A percentile compares a stretch with the other conserved stretches of the same genome.
Evolutionary conservation across 75 land plant genomes (phyloP).

Genomic region (Azolla pinnata): DNA sequence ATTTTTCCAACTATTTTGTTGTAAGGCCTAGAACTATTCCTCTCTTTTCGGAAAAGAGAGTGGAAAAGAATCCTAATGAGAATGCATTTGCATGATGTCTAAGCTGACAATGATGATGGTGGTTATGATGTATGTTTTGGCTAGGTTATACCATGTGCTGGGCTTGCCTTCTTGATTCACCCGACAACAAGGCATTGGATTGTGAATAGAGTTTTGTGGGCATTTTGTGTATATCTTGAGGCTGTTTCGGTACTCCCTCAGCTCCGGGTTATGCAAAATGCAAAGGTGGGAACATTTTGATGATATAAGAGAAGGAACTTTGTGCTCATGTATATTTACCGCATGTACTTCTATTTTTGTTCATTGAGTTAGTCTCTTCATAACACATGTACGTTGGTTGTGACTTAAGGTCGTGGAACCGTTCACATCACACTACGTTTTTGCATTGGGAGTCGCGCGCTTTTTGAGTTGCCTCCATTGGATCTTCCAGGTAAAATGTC

Average conservation of each 20-base stretch:
- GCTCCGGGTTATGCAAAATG: slow-evolving; percentile 62
- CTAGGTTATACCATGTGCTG: slow-evolving; percentile 54
- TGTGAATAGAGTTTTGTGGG: slow-evolving; percentile 45
- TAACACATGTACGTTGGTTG: no score
- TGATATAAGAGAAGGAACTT: no score
- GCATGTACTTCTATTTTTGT: no score
- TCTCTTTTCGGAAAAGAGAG: no score
- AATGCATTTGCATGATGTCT: no score
- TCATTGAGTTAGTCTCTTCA: no score
- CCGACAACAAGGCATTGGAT: slow-evolving; percentile 44
- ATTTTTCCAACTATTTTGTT: slow-evolving; percentile 20
- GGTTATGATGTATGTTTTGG: no score
- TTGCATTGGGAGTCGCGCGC: slow-evolving; percentile 62
- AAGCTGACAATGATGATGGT: no score
- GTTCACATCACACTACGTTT: slow-evolving; percentile 69
- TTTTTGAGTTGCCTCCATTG: slow-evolving; percentile 67
- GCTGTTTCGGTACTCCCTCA: slow-evolving; percentile 67
- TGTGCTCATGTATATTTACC: no score
- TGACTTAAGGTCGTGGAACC: slow-evolving; percentile 57
- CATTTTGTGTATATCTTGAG: slow-evolving; percentile 66
- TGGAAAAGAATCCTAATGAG: no score
- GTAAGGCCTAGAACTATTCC: no score
- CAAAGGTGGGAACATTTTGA: no score
- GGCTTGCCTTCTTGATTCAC: slow-evolving; percentile 44
- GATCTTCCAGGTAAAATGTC: slow-evolving; percentile 69